A percentile compares a stretch with the other conserved stretches of the same genome.
phyloP scores from a whole-genome alignment of 2,329 filamentous ascomycete species.

The Fusarium buxicola region DNA sequence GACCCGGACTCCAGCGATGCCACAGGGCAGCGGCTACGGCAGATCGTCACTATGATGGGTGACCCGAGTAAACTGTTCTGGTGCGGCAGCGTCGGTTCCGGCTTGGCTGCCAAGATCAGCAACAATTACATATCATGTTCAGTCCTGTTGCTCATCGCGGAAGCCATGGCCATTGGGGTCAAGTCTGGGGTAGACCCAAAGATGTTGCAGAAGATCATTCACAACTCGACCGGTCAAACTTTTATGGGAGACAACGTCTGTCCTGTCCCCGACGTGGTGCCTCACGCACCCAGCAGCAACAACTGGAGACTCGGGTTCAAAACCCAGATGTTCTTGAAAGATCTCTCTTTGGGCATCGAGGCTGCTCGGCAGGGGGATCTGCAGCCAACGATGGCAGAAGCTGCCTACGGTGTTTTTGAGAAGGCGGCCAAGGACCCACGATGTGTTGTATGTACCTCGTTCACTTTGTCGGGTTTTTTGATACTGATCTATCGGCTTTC shows the following conservation, averaged over 20 bases:
- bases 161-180: constrained; percentile 23
- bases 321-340: constrained; percentile 7
- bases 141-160: neutral
- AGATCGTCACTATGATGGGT: constrained; percentile 4
- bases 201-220: constrained; percentile 18
- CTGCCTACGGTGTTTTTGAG: constrained; percentile 6
- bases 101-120: constrained; percentile 17
- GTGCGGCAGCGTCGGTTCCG: constrained; percentile 12
- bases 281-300: constrained; percentile 24
- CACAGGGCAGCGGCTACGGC: neutral
- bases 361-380: neutral
- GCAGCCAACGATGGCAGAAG: constrained; percentile 7
- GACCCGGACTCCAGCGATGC: neutral
- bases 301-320: constrained; percentile 13
- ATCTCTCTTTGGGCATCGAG: constrained; percentile 10
- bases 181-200: constrained; percentile 15
- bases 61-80: constrained; percentile 12
- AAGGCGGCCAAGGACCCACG: constrained; percentile 9
- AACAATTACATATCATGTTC: constrained; percentile 24
- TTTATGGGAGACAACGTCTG: constrained; percentile 16
- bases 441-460: constrained; percentile 4
- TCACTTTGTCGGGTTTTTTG: neutral
- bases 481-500: neutral
- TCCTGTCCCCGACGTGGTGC: constrained; percentile 14
- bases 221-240: constrained; percentile 22